A percentile compares a stretch with the other conserved stretches of the same genome.
Evolutionary conservation across 805 yeast genomes (phyloP).

Genomic region (Teunomyces cretensis): DNA sequence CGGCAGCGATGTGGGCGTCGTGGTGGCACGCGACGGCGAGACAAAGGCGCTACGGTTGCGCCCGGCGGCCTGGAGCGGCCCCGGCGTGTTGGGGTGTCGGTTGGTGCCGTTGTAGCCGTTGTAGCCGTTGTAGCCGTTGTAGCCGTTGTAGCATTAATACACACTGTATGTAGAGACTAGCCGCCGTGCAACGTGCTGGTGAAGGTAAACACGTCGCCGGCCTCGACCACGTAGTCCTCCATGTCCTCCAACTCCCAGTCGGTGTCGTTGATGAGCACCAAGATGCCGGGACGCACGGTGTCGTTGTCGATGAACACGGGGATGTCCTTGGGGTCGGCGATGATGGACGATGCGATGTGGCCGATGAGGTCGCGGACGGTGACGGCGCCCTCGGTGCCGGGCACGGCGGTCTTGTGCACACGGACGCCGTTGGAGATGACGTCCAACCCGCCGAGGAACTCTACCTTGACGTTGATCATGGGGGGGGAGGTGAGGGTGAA

Average conservation of each 20-base stretch:
- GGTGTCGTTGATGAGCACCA: constrained; percentile 87
- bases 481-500: neutral
- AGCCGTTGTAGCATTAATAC: too few species aligned
- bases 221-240: constrained; percentile 73
- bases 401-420: constrained; percentile 47
- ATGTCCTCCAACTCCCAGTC: constrained; percentile 97
- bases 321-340: constrained; percentile 59
- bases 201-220: constrained; percentile 77
- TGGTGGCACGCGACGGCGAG: constrained; percentile 29
- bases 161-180: too few species aligned
- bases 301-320: constrained; percentile 81
- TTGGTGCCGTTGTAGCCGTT: constrained; percentile 46
- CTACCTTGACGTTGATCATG: constrained; percentile 38
- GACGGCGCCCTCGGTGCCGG: constrained; percentile 44
- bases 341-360: constrained; percentile 52
- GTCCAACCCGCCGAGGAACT: constrained; percentile 77
- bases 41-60: constrained; percentile 18
- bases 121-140: too few species aligned
- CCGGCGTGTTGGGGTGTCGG: constrained; percentile 69
- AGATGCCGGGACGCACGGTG: constrained; percentile 84
- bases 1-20: constrained; percentile 25
- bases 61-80: constrained; percentile 66
- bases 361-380: constrained; percentile 54
- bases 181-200: constrained; percentile 97
- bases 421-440: constrained; percentile 65